A percentile compares a stretch with the other conserved stretches of the same genome.
phyloP scores from a whole-genome alignment of 2,329 filamentous ascomycete species.

The Exophiala viscosa region DNA sequence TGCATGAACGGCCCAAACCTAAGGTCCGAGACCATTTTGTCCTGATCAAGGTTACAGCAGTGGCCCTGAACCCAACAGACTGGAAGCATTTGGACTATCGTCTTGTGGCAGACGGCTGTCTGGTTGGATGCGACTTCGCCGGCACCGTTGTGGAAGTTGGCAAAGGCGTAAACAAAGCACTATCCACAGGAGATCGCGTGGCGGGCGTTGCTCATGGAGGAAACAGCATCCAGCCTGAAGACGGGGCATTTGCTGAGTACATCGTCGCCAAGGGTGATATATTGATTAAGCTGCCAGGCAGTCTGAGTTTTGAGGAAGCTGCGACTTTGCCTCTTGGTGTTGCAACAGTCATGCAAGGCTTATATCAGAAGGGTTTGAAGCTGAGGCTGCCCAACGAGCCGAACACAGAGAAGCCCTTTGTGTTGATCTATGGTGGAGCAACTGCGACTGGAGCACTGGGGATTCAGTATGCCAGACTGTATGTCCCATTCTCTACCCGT shows the following conservation, averaged over 20 bases:
- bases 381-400: slow-evolving; percentile 25
- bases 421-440: slow-evolving; percentile 45
- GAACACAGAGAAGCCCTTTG: slow-evolving; percentile 27
- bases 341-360: slow-evolving; percentile 13
- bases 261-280: slow-evolving; percentile 31
- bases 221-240: slow-evolving; percentile 27
- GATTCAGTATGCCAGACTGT: slow-evolving; percentile 39
- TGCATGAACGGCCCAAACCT: neutral
- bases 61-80: slow-evolving; percentile 50
- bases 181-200: slow-evolving; percentile 36
- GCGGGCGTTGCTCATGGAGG: slow-evolving; percentile 36
- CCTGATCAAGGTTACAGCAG: slow-evolving; percentile 1
- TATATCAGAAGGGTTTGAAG: slow-evolving; percentile 16
- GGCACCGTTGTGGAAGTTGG: slow-evolving; percentile 30
- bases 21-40: slow-evolving; percentile 39
- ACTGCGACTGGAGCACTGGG: slow-evolving; percentile 41
- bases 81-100: slow-evolving; percentile 48
- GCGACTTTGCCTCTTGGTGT: slow-evolving; percentile 33
- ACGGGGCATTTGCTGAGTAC: slow-evolving; percentile 38
- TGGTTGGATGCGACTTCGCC: slow-evolving; percentile 34
- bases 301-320: slow-evolving; percentile 31
- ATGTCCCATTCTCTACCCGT: slow-evolving; percentile 14
- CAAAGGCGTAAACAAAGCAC: slow-evolving; percentile 10
- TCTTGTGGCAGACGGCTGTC: slow-evolving; percentile 36
- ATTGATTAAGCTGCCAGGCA: slow-evolving; percentile 30